Evolutionary conservation across 768 basidiomycete genomes (phyloP).

Genomic region (Leccinum subtestaceum): DNA sequence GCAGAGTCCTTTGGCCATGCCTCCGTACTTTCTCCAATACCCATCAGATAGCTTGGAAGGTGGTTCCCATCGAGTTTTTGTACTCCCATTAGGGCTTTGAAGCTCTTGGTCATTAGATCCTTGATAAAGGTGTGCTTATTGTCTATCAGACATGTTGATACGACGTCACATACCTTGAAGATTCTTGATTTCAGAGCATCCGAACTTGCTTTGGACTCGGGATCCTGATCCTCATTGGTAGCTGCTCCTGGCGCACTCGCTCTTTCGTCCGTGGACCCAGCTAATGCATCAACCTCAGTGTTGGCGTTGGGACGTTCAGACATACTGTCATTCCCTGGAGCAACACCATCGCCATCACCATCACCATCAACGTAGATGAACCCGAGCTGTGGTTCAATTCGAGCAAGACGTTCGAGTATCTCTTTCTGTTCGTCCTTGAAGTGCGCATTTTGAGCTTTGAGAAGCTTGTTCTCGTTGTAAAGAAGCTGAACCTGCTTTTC

Average conservation of each 20-base stretch:
- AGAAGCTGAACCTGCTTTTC: background rate
- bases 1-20: no score
- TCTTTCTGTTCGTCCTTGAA: background rate
- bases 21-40: no score
- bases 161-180: no score
- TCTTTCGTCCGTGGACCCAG: background rate
- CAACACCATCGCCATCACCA: background rate
- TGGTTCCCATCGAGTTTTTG: no score
- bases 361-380: background rate
- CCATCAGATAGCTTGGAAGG: no score
- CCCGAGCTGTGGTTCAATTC: background rate
- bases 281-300: background rate
- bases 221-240: background rate
- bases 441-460: background rate
- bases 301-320: background rate
- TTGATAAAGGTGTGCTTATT: no score
- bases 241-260: background rate
- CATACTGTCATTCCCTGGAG: background rate
- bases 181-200: background rate
- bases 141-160: no score
- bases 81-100: no score
- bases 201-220: background rate
- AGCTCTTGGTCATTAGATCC: no score
- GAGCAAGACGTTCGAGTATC: background rate
- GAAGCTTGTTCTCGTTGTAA: background rate